Conservation (phyloP, 352 stramenopile species). For the Hyaloperonospora arabidopsidis region DNA sequence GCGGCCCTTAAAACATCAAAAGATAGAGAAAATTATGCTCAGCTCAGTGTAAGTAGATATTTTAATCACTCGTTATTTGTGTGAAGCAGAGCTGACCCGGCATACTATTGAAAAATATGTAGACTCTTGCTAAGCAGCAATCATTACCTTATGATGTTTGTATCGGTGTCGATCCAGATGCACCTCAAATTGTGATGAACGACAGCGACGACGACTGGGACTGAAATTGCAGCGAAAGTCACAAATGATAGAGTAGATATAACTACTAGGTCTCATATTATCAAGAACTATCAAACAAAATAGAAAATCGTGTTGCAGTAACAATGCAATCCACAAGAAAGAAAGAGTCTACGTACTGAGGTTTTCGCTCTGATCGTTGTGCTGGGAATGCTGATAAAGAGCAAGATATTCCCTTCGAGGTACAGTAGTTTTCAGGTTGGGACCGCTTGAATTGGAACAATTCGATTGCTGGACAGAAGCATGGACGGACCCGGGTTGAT, state of each 20-base stretch:
- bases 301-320: no score
- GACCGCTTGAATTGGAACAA: no score
- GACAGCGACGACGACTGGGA: conserved; percentile 82
- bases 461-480: no score
- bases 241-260: conserved; percentile 54
- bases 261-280: no score
- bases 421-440: no score
- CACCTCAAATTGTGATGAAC: conserved; percentile 16
- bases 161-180: conserved; percentile 10
- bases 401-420: no score
- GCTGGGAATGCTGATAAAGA: no score
- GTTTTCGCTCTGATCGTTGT: no score
- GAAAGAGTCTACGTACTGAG: no score
- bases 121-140: conserved; percentile 59
- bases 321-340: conserved; percentile 51
- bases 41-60: conserved; percentile 45
- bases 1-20: conserved; percentile 58
- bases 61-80: conserved; percentile 25
- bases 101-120: conserved; percentile 4
- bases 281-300: no score
- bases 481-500: no score
- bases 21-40: conserved; percentile 62
- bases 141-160: conserved; percentile 54
- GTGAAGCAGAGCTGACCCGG: conserved; percentile 29
- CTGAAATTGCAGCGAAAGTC: conserved; percentile 32